Evolutionary conservation across 2,329 filamentous ascomycete genomes (phyloP).

Genomic region (Trichoderma aggressivum): DNA sequence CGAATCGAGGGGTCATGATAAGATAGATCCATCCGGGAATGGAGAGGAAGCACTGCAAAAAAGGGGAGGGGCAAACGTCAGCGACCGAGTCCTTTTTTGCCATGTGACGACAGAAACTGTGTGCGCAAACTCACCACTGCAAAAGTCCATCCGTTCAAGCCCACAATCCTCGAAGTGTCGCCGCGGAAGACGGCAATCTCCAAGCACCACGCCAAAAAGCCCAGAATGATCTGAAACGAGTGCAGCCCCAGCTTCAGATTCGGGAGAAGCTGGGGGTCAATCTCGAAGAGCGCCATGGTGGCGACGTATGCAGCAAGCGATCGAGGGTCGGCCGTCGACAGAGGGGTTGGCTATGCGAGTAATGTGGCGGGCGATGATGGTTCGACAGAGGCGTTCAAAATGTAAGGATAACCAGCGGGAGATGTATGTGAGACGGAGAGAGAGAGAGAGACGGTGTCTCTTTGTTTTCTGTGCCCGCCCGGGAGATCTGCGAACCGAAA

Average conservation of each 20-base stretch:
- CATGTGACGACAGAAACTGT: background rate
- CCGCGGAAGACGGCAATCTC: constrained; percentile 58
- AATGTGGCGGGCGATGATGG: background rate
- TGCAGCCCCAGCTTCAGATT: constrained; percentile 57
- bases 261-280: constrained; percentile 54
- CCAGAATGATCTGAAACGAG: constrained; percentile 51
- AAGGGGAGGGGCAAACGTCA: background rate
- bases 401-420: background rate
- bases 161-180: constrained; percentile 48
- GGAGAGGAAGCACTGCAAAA: constrained; percentile 59
- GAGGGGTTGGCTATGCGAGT: background rate
- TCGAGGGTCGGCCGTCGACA: background rate
- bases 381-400: background rate
- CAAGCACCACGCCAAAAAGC: constrained; percentile 55
- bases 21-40: constrained; percentile 64
- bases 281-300: constrained; percentile 47
- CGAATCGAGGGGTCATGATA: constrained; percentile 61
- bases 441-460: background rate
- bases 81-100: background rate
- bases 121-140: constrained; percentile 50
- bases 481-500: background rate
- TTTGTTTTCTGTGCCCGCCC: background rate
- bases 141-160: constrained; percentile 62
- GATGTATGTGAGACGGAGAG: background rate
- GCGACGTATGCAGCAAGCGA: background rate